Evolutionary conservation across 176 grass and related monocot species (phyloP).

Genomic region (Tillandsia leiboldiana): DNA sequence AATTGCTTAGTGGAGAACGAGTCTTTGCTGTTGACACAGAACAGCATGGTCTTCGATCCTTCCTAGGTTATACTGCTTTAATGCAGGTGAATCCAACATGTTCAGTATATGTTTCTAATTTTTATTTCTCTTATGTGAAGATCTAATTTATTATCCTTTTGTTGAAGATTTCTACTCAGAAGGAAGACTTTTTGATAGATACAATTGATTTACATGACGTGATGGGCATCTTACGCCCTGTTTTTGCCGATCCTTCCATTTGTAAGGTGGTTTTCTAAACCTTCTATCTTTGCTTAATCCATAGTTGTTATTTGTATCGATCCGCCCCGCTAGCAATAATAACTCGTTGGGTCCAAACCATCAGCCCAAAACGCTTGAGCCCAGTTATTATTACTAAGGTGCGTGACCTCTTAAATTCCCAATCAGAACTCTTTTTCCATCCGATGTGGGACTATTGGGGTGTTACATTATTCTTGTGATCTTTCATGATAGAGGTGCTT

Average conservation of each 20-base stretch:
- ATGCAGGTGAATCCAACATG: slow-evolving; percentile 64
- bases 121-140: slow-evolving; percentile 5
- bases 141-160: not conserved
- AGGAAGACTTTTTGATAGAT: slow-evolving; percentile 87
- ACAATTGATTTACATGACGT: slow-evolving; percentile 78
- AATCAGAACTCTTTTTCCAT: too few relatives aligned
- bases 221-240: slow-evolving; percentile 57
- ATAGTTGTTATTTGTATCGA: too few relatives aligned
- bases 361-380: too few relatives aligned
- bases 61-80: slow-evolving; percentile 90
- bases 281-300: slow-evolving; percentile 6
- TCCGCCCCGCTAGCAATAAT: too few relatives aligned
- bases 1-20: slow-evolving; percentile 37
- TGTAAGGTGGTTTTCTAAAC: slow-evolving; percentile 58
- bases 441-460: too few relatives aligned
- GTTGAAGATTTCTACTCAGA: slow-evolving; percentile 64
- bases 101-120: slow-evolving; percentile 7
- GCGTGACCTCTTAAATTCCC: too few relatives aligned
- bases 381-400: too few relatives aligned
- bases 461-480: too few relatives aligned
- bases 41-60: slow-evolving; percentile 86
- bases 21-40: slow-evolving; percentile 86
- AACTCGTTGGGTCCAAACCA: too few relatives aligned
- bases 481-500: too few relatives aligned
- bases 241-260: slow-evolving; percentile 68